Conservation (phyloP, 1,139 yeast genomes). For the Suhomyces panamericanus region DNA sequence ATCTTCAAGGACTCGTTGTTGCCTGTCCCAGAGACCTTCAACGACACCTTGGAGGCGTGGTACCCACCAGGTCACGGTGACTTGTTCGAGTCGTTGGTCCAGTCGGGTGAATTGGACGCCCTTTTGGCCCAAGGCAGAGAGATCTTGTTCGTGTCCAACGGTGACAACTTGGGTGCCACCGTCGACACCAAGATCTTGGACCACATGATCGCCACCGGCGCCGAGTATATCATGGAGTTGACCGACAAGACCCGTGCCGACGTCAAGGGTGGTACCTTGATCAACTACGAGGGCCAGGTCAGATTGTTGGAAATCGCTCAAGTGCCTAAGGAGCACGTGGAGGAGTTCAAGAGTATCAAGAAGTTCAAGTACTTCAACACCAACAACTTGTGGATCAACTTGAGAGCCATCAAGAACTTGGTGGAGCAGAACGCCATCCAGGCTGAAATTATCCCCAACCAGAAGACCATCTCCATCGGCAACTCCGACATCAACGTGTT, state of each 20-base stretch:
- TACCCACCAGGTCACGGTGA: slow-evolving; percentile 99
- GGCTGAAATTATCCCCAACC: slow-evolving; percentile 94
- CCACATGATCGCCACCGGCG: slow-evolving; percentile 88
- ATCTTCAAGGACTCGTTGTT: slow-evolving; percentile 89
- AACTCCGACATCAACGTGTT: slow-evolving; percentile 78
- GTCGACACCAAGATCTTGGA: slow-evolving; percentile 88
- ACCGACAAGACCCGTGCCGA: slow-evolving; percentile 99
- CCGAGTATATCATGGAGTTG: slow-evolving; percentile 97
- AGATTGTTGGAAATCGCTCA: slow-evolving; percentile 96
- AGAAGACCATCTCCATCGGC: slow-evolving; percentile 77
- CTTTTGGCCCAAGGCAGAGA: slow-evolving; percentile 93
- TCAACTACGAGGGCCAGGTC: slow-evolving; percentile 93
- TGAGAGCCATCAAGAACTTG: slow-evolving; percentile 89
- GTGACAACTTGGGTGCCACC: slow-evolving; percentile 98
- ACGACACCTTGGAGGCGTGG: slow-evolving; percentile 84
- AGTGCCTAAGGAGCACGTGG: slow-evolving; percentile 98
- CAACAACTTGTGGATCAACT: slow-evolving; percentile 95
- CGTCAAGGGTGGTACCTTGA: slow-evolving; percentile 98
- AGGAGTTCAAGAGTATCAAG: slow-evolving; percentile 96
- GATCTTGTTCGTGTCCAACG: slow-evolving; percentile 91
- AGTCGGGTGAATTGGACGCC: slow-evolving; percentile 90
- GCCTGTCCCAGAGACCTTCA: slow-evolving; percentile 82
- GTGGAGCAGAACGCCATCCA: slow-evolving; percentile 82
- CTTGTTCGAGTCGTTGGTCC: slow-evolving; percentile 83
- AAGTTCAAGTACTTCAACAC: slow-evolving; percentile 98